Percentiles rank a stretch among this genome's conserved stretches.
Evolutionary conservation across 1,284 basidiomycete species (phyloP).

Genomic region (Ustilago loliicola): DNA sequence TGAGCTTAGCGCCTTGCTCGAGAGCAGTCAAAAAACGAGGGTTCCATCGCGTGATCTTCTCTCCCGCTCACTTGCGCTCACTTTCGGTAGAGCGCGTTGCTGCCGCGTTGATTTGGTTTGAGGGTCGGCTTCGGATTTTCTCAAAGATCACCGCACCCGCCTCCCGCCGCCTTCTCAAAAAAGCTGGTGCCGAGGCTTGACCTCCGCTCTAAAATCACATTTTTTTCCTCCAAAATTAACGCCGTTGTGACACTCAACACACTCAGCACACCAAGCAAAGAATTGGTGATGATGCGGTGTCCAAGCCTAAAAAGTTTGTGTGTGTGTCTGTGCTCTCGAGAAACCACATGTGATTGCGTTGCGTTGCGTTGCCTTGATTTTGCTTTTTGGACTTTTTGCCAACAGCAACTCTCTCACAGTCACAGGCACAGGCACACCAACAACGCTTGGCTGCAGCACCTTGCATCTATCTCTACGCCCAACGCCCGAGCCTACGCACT

Average conservation of each 20-base stretch:
- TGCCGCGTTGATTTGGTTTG: too few species aligned
- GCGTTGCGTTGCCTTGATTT: neutral
- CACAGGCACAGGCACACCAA: neutral
- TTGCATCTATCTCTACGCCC: conserved; percentile 2
- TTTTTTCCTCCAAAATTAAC: too few species aligned
- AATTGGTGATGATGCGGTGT: conserved; percentile 4
- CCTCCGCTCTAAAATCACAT: neutral
- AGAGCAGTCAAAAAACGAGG: too few species aligned
- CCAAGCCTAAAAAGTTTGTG: too few species aligned
- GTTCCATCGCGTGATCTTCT: neutral
- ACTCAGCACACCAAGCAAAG: neutral
- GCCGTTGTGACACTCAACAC: neutral
- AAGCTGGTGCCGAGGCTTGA: neutral
- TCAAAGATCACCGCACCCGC: neutral
- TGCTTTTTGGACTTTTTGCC: neutral
- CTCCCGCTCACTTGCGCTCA: too few species aligned
- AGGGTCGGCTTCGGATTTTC: neutral
- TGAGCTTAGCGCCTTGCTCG: too few species aligned
- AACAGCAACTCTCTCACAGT: neutral
- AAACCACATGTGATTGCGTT: neutral
- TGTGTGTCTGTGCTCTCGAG: neutral
- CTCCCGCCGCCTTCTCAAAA: too few species aligned
- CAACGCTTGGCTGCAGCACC: conserved; percentile 18
- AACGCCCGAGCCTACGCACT: neutral
- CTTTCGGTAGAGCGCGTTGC: too few species aligned